Evolutionary conservation across 2,329 filamentous ascomycete species (phyloP).

Genomic region (Esteya vermicola): DNA sequence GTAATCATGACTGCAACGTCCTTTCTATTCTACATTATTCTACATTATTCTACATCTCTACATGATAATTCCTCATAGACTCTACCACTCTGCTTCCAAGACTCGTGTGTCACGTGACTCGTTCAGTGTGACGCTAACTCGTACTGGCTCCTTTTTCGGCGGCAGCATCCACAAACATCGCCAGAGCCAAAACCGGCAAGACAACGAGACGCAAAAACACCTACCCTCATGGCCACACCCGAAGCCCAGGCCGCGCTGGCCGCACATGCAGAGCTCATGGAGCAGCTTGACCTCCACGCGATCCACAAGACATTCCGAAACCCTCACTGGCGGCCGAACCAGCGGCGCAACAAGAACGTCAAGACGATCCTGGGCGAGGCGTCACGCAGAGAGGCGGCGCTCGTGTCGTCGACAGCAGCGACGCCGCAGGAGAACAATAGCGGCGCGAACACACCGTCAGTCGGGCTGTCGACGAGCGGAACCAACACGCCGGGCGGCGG

Average conservation of each 20-base stretch:
- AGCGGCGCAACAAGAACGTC: conserved; percentile 96
- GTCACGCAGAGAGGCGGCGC: conserved; percentile 81
- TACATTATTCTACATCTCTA: too few species aligned
- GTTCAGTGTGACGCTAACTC: not conserved
- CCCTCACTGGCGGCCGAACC: conserved; percentile 76
- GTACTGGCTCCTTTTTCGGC: not conserved
- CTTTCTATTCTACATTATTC: too few species aligned
- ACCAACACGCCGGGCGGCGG: conserved; percentile 41
- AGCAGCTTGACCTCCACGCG: conserved; percentile 80
- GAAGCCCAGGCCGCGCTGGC: conserved; percentile 66
- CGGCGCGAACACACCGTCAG: conserved; percentile 61
- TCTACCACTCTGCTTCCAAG: not conserved
- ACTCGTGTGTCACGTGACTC: not conserved
- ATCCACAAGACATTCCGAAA: conserved; percentile 85
- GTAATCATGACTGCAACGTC: too few species aligned
- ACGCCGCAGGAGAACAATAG: conserved; percentile 63
- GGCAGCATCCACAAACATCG: not conserved
- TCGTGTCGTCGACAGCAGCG: too few species aligned
- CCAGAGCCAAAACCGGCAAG: too few species aligned
- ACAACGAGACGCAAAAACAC: not conserved
- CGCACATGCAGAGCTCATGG: conserved; percentile 73
- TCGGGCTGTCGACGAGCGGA: conserved; percentile 42
- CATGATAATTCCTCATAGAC: not conserved
- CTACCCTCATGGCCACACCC: conserved; percentile 22
- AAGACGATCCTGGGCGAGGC: conserved; percentile 91